These are phyloP conservation scores for Pilobolus umbonatus DNA, from an alignment of 192 early-diverging fungal species.

Conservation along the genomic window DNA sequence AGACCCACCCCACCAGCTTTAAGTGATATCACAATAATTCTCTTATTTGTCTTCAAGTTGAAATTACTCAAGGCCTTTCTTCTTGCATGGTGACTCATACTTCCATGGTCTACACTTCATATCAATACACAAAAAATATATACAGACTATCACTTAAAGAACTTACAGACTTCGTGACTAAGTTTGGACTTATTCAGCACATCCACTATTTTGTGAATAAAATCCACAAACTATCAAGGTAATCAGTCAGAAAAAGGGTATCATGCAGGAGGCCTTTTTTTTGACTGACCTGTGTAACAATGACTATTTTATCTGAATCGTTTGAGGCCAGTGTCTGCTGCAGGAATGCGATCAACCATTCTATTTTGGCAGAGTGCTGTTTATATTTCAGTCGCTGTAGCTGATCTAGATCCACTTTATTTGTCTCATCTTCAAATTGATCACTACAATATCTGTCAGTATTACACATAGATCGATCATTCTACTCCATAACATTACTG, in stretches of 20 bases:
- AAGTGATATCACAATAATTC: slow-evolving; percentile 14
- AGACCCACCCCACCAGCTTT: slow-evolving; percentile 27
- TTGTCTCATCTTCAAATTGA: slow-evolving; percentile 1
- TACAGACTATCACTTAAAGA: background rate
- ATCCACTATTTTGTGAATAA: slow-evolving; percentile 7
- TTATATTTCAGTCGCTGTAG: slow-evolving; percentile 2
- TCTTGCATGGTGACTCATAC: slow-evolving; percentile 47
- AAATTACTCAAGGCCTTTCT: slow-evolving; percentile 67
- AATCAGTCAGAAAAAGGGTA: background rate
- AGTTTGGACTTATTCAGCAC: background rate
- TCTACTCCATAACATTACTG: slow-evolving; percentile 6
- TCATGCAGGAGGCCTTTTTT: background rate
- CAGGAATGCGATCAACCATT: slow-evolving; percentile 16
- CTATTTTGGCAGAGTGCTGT: slow-evolving; percentile 16
- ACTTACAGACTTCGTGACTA: slow-evolving; percentile 16
- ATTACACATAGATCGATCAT: background rate
- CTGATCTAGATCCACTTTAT: background rate
- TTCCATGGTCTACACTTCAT: slow-evolving; percentile 14
- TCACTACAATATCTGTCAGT: slow-evolving; percentile 2
- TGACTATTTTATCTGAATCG: slow-evolving; percentile 15
- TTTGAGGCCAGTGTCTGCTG: background rate
- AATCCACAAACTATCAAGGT: slow-evolving; percentile 14
- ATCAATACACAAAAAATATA: background rate
- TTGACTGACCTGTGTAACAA: slow-evolving; percentile 18
- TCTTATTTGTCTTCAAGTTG: slow-evolving; percentile 44